A percentile compares a stretch with the other conserved stretches of the same genome.
phyloP scores from a whole-genome alignment of 192 early-diverging fungal genomes.

The Funneliformis mosseae region DNA sequence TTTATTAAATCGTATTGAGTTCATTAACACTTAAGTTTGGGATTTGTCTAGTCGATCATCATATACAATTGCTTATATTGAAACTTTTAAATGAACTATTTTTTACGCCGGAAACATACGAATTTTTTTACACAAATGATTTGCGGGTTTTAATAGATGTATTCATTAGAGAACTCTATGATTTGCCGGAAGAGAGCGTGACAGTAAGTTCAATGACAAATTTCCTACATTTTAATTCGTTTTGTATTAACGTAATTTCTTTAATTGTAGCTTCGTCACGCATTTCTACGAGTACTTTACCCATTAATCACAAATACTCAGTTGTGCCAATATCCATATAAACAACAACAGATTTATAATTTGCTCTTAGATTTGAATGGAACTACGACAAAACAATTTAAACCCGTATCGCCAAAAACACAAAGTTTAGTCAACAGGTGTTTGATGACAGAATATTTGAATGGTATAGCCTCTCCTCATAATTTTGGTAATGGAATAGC shows the following conservation, averaged over 20 bases:
- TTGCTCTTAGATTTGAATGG: slow-evolving; percentile 48
- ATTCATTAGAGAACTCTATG: slow-evolving; percentile 76
- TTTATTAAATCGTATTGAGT: no score
- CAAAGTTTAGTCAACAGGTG: slow-evolving; percentile 50
- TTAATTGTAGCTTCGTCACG: slow-evolving; percentile 58
- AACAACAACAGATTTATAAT: slow-evolving; percentile 51
- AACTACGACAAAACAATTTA: slow-evolving; percentile 16
- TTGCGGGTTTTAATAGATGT: slow-evolving; percentile 86
- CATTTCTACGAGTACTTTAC: slow-evolving; percentile 67
- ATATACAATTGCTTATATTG: slow-evolving; percentile 60
- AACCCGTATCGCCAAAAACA: slow-evolving; percentile 47
- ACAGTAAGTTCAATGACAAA: neutral
- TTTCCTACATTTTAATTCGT: neutral
- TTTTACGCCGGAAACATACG: slow-evolving; percentile 55
- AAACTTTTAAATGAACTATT: slow-evolving; percentile 76
- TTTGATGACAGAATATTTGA: slow-evolving; percentile 37
- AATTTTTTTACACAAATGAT: slow-evolving; percentile 94
- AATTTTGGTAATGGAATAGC: neutral
- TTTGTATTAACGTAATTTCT: neutral
- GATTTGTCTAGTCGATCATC: slow-evolving; percentile 48
- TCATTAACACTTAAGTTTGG: neutral
- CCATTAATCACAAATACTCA: slow-evolving; percentile 70
- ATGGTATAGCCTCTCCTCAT: neutral
- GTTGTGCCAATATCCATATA: slow-evolving; percentile 46
- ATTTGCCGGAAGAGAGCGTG: slow-evolving; percentile 63